A percentile compares a stretch with the other conserved stretches of the same genome.
phyloP scores from a whole-genome alignment of 2,329 filamentous ascomycete genomes.

The Talaromyces sp. region DNA sequence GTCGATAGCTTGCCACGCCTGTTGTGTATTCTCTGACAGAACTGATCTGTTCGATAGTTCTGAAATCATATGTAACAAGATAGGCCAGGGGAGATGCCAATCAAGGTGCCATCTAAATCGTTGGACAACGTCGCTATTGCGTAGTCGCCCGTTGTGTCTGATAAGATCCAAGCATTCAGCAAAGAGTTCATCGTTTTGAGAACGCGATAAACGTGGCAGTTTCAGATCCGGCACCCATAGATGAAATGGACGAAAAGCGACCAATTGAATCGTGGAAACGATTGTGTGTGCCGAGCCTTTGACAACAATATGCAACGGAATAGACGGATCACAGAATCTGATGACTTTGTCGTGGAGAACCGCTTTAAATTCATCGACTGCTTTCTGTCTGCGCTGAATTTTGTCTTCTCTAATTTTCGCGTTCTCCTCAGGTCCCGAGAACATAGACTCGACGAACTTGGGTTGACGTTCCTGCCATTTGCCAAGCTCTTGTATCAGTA shows the following conservation, averaged over 20 bases:
- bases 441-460: constrained; percentile 26
- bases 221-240: constrained; percentile 2
- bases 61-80: constrained; percentile 6
- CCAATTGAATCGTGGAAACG: constrained; percentile 72
- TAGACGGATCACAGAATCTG: constrained; percentile 49
- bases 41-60: constrained; percentile 6
- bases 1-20: constrained; percentile 8
- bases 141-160: not conserved
- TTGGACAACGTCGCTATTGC: not conserved
- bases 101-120: constrained; percentile 11
- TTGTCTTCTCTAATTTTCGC: constrained; percentile 24
- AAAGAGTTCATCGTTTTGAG: constrained; percentile 6
- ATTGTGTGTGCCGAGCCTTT: constrained; percentile 67
- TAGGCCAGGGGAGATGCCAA: constrained; percentile 14
- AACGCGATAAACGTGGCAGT: not conserved
- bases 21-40: constrained; percentile 4
- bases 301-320: constrained; percentile 64
- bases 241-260: constrained; percentile 64
- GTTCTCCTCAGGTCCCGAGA: constrained; percentile 28
- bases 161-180: constrained; percentile 9
- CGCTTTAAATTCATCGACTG: constrained; percentile 50
- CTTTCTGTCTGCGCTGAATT: not conserved
- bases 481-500: constrained; percentile 55
- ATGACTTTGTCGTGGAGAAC: constrained; percentile 56
- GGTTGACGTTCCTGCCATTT: constrained; percentile 11